Base-by-base conservation (phyloP, 139 green algal genomes). In the Picochlorum sp. region DNA sequence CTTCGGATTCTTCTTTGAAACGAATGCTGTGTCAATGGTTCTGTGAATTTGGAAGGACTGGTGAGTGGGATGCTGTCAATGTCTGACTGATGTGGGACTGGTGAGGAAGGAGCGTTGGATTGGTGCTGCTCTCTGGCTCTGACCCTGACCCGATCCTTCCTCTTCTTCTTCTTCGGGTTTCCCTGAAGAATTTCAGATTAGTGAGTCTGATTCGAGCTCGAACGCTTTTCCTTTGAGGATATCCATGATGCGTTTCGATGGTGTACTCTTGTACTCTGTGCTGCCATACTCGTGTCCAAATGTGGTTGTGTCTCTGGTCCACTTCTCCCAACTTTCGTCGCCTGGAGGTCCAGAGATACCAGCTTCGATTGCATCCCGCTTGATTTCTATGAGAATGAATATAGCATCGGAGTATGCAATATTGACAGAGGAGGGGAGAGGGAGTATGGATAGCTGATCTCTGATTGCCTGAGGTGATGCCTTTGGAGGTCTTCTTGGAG, bases 1-100 rank as follows among this genome's bases (percentile, higher is more conserved):
- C 6, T 62, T 44, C 16, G 56, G 56, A 20, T 16, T 62, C n/a
- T 54, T 62, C n/a, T 28, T 62, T 62, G 56, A 14, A 20, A 5
- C n/a, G n/a, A 62, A 62, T 54, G 32, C 49, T 21, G 56, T 34
- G 15, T 45, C 30, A 9, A 54, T 54, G 11, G 47, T 54, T 54
- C 47, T 6, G n/a, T 54, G 18, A 54, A 21, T 54, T 41, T 41
- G 34, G 34, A 41, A 41, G 34, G 34, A 41, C 34, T 41, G 8
- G 34, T 41, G 34, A 41, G 2, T 41, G 34, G 34, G 8, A 41
- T 41, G 34, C 34, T 41, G 34, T 41, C 34, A 41, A 41, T 41
- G 34, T 41, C 34, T 41, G 34, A 41, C 34, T 41, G 34, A 1
- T 41, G 34, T 13, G 7, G 34, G 28, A 30, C 28, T 30, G 28